Conservation (phyloP, 208 protist species). For the Porcisia deanei region DNA sequence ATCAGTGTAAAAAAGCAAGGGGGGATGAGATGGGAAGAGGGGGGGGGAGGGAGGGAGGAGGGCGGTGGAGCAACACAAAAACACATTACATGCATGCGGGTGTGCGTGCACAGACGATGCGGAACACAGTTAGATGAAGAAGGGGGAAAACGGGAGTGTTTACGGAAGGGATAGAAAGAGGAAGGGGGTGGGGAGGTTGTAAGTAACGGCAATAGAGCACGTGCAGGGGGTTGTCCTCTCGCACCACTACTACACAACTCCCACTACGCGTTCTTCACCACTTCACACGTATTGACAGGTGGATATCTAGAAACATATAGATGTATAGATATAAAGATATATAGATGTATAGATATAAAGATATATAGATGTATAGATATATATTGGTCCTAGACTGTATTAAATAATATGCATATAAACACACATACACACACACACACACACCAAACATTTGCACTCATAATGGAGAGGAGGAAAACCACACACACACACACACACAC, state of each 20-base stretch:
- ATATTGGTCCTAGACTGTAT: not conserved
- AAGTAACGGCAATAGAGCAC: not conserved
- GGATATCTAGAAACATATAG: not conserved
- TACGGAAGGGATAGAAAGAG: not conserved
- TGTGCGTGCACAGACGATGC: not conserved
- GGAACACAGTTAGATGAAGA: conserved; percentile 1
- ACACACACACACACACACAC: not conserved
- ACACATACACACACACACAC: not conserved
- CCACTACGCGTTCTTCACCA: not conserved
- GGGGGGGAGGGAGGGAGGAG: not conserved
- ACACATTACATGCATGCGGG: not conserved
- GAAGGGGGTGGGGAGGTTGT: not conserved
- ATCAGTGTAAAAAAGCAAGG: not conserved
- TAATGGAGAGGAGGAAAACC: not conserved
- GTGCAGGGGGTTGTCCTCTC: not conserved
- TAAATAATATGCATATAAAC: too few species aligned
- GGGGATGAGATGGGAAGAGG: not conserved
- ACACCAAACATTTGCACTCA: not conserved
- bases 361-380: not conserved
- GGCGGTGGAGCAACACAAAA: not conserved
- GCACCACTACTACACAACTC: not conserved
- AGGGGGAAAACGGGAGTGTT: not conserved
- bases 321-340: not conserved
- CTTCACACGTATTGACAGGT: not conserved
- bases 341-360: not conserved